Evolutionary conservation across 345 rosid species (phyloP).

Genomic region (Heritiera littoralis): DNA sequence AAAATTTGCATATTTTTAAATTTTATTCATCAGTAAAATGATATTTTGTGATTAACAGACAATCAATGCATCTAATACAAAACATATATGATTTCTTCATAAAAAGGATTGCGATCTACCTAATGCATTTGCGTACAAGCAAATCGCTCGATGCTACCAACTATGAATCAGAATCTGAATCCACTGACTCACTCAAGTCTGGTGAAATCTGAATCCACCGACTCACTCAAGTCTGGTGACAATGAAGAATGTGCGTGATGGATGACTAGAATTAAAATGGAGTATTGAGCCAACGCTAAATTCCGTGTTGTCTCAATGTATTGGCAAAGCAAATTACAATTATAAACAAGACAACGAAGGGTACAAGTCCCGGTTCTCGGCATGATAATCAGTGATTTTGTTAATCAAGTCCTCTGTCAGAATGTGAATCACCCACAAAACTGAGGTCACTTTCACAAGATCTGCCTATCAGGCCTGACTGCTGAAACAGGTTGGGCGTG

Average conservation of each 20-base stretch:
- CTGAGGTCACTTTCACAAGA: slow-evolving; percentile 29
- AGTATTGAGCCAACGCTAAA: background rate
- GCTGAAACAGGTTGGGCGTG: background rate
- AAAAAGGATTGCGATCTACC: too few relatives aligned
- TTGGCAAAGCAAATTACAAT: background rate
- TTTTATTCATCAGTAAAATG: too few relatives aligned
- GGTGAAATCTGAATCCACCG: background rate
- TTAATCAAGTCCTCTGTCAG: background rate
- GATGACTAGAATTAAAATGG: background rate
- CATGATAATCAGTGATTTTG: background rate
- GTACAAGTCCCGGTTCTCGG: slow-evolving; percentile 14
- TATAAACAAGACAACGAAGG: background rate
- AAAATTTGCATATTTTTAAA: too few relatives aligned
- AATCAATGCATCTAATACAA: too few relatives aligned
- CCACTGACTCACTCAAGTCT: background rate
- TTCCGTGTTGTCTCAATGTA: background rate
- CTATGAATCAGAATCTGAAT: too few relatives aligned
- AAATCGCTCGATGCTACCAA: too few relatives aligned
- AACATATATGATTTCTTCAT: too few relatives aligned
- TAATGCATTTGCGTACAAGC: too few relatives aligned
- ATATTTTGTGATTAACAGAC: too few relatives aligned
- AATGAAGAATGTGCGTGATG: background rate
- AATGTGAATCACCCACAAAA: slow-evolving; percentile 34
- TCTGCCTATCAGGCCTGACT: slow-evolving; percentile 10
- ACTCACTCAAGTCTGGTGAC: background rate